These are phyloP conservation scores for Physaria fendleri DNA, from an alignment of 345 rosid species.

Conservation along the genomic window DNA sequence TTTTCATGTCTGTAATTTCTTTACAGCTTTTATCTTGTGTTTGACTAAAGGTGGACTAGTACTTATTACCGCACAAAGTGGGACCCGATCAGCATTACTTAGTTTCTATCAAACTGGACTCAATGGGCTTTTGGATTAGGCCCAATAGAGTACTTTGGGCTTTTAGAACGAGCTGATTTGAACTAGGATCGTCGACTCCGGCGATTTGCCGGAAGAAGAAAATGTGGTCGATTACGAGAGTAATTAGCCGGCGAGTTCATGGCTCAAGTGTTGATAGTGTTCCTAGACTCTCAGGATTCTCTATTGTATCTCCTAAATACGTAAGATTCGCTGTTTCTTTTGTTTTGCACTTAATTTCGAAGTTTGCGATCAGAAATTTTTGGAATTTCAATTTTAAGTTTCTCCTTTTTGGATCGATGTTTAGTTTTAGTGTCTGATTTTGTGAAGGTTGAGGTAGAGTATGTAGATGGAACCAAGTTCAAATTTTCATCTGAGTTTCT, in stretches of 20 bases:
- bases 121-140: neutral
- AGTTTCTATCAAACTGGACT: neutral
- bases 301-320: slow-evolving; percentile 49
- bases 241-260: slow-evolving; percentile 36
- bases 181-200: neutral
- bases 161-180: too few species aligned
- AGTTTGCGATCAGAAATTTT: neutral
- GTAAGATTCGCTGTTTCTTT: slow-evolving; percentile 34
- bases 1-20: neutral
- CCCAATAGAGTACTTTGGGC: neutral
- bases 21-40: neutral
- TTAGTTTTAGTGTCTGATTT: slow-evolving; percentile 6
- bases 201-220: slow-evolving; percentile 14
- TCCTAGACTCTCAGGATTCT: slow-evolving; percentile 47
- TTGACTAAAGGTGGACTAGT: slow-evolving; percentile 12
- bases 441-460: slow-evolving; percentile 72
- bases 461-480: slow-evolving; percentile 55
- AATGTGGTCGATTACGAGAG: slow-evolving; percentile 30
- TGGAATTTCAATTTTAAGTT: neutral
- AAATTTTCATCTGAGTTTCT: slow-evolving; percentile 66
- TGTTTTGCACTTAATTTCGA: neutral
- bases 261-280: slow-evolving; percentile 10
- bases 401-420: neutral
- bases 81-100: neutral
- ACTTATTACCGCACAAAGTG: neutral